These are phyloP conservation scores for Amauroascus niger DNA, from an alignment of 2,329 filamentous ascomycete genomes.

Conservation along the genomic window DNA sequence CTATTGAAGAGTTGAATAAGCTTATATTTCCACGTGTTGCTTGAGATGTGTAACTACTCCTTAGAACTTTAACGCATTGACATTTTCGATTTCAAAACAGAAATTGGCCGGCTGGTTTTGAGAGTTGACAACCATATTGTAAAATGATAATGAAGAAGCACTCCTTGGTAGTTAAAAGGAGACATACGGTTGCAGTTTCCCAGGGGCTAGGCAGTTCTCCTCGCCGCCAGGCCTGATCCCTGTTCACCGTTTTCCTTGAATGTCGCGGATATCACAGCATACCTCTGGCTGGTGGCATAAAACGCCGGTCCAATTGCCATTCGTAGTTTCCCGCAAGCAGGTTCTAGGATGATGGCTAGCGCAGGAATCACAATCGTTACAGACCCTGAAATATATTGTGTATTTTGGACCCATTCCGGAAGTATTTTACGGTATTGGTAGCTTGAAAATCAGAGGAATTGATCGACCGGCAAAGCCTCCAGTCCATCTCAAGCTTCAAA, in stretches of 20 bases:
- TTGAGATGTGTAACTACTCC: background rate
- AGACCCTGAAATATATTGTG: background rate
- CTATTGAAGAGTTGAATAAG: background rate
- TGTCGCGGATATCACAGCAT: background rate
- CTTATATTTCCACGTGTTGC: background rate
- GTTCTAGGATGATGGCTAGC: too few relatives aligned
- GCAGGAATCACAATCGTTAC: too few relatives aligned
- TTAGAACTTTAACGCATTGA: too few relatives aligned
- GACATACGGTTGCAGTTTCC: background rate
- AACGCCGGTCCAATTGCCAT: too few relatives aligned
- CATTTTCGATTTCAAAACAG: background rate
- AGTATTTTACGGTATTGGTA: background rate
- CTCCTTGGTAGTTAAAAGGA: background rate
- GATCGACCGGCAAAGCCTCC: slow-evolving; percentile 5
- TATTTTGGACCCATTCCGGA: background rate
- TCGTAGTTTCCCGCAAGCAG: too few relatives aligned
- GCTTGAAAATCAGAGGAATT: background rate
- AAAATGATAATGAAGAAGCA: background rate
- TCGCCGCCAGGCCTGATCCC: background rate
- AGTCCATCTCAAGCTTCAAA: background rate
- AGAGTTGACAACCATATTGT: background rate
- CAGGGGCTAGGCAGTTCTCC: too few relatives aligned
- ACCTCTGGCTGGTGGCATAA: too few relatives aligned
- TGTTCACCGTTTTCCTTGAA: background rate
- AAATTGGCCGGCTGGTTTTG: background rate